These are phyloP conservation scores for Boletus eberwhitei DNA, from an alignment of 768 basidiomycete genomes.

Conservation along the genomic window DNA sequence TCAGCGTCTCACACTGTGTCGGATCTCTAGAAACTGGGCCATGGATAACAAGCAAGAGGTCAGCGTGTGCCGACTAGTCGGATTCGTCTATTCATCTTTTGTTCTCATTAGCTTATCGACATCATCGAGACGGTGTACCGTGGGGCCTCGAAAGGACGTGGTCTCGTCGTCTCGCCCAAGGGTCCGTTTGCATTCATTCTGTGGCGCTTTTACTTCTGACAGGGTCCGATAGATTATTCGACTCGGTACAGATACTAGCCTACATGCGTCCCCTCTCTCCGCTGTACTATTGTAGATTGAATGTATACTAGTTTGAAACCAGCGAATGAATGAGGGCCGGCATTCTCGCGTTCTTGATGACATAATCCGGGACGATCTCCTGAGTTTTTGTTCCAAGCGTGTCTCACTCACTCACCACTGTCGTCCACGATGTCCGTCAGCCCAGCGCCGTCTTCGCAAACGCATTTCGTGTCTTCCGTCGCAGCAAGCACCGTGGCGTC, in stretches of 20 bases:
- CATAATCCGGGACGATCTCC: slow-evolving; percentile 16
- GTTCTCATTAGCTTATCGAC: slow-evolving; percentile 75
- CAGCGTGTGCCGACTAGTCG: slow-evolving; percentile 9
- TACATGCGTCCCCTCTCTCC: background rate
- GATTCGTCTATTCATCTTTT: background rate
- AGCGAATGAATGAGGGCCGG: slow-evolving; percentile 21
- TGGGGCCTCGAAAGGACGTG: slow-evolving; percentile 95
- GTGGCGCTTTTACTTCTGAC: background rate
- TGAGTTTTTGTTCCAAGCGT: background rate
- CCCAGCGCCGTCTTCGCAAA: slow-evolving; percentile 11
- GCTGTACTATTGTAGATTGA: background rate
- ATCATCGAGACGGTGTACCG: slow-evolving; percentile 98
- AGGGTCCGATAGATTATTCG: slow-evolving; percentile 58
- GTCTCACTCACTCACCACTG: background rate
- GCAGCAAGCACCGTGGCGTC: slow-evolving; percentile 27
- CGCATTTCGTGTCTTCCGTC: slow-evolving; percentile 18
- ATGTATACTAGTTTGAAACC: background rate
- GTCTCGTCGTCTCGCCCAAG: slow-evolving; percentile 96
- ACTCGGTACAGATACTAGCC: slow-evolving; percentile 71
- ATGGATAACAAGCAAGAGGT: slow-evolving; percentile 99
- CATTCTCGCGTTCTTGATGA: slow-evolving; percentile 27
- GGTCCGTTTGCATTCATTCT: slow-evolving; percentile 44
- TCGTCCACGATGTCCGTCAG: slow-evolving; percentile 20
- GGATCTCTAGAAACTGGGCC: slow-evolving; percentile 81
- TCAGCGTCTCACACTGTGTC: background rate